Base-by-base conservation (phyloP, 106 monocot genomes). In the Platanthera guangdongensis region DNA sequence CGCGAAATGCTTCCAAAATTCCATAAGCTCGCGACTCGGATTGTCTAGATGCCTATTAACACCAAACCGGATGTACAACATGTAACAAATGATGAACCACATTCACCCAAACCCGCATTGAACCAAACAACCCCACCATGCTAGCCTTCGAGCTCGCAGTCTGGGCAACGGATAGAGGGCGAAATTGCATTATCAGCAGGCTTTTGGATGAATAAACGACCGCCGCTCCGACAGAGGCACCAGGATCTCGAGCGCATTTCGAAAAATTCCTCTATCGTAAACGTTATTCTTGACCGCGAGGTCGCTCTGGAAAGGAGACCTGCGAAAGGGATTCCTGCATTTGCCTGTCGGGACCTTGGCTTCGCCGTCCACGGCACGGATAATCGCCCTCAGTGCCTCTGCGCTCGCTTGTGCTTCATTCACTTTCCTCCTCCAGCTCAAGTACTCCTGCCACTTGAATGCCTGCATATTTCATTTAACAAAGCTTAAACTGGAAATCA, bases 381-480 rank as follows among this genome's bases (percentile, higher is more conserved):
- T 72, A 75, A 87, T 83, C 10, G 87, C 71, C 77, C 80, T 94
- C 53, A 94, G 51, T 22, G 89, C 92, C 16, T 83, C 89, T 16
- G 88, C 84, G 30, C 90, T 95, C 21, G 90, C 82, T 73, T 90
- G 94, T 14, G 91, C 89, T 82, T 99, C 92, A 48, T 90, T 92
- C 46, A 94, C 79, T 64, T 92, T 99, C 76, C 49, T 86, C 82
- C 83, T 99, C 92, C 94, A 94, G 78, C 76, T 88, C 57, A 90
- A 80, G 73, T 99, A 99, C 59, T 99, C 94, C 85, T 99, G 87
- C 97, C 97, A 99, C 80, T 99, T 99, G 49, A 90, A 94, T 30
- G 94, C 87, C 99, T 99, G 80, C 72, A 80, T 9, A 46, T 72
- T 80, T 6, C 39, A 39, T 39, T 1, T 39, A 39, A 39, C 39